phyloP scores from a whole-genome alignment of 2,329 filamentous ascomycete genomes.

The Xylariaceae sp. region DNA sequence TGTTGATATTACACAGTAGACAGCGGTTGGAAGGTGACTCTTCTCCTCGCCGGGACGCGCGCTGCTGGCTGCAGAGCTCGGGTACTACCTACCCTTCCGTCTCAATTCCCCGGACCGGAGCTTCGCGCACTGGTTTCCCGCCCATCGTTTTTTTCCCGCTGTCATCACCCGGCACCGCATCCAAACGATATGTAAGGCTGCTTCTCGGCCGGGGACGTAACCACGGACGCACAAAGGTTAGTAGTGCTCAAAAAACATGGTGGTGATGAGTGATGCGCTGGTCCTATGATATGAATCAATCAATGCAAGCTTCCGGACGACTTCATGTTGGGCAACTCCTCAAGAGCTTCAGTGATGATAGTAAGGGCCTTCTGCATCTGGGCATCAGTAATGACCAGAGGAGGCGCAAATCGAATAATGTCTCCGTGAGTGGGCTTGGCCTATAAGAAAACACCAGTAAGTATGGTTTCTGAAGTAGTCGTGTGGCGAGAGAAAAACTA shows the following conservation, averaged over 20 bases:
- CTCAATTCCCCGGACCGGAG: constrained; percentile 13
- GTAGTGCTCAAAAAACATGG: constrained; percentile 12
- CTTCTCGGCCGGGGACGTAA: constrained; percentile 10
- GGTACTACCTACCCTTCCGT: constrained; percentile 20
- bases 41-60: not conserved
- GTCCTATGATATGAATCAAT: constrained; percentile 13
- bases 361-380: constrained; percentile 71
- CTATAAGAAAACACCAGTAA: constrained; percentile 42
- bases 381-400: constrained; percentile 85
- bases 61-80: constrained; percentile 16
- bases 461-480: constrained; percentile 14
- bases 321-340: constrained; percentile 68
- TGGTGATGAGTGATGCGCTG: constrained; percentile 1
- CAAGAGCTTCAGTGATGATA: constrained; percentile 77
- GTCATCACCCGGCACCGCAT: constrained; percentile 18
- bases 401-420: constrained; percentile 96
- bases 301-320: constrained; percentile 32
- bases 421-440: constrained; percentile 98
- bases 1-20: not conserved
- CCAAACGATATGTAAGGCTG: constrained; percentile 13
- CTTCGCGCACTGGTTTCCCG: constrained; percentile 23
- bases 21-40: constrained; percentile 3
- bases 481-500: constrained; percentile 18
- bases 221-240: constrained; percentile 8
- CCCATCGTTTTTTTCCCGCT: constrained; percentile 26